These are phyloP conservation scores for Blastobotrys terrestris DNA, from an alignment of 805 yeast genomes.

Conservation along the genomic window DNA sequence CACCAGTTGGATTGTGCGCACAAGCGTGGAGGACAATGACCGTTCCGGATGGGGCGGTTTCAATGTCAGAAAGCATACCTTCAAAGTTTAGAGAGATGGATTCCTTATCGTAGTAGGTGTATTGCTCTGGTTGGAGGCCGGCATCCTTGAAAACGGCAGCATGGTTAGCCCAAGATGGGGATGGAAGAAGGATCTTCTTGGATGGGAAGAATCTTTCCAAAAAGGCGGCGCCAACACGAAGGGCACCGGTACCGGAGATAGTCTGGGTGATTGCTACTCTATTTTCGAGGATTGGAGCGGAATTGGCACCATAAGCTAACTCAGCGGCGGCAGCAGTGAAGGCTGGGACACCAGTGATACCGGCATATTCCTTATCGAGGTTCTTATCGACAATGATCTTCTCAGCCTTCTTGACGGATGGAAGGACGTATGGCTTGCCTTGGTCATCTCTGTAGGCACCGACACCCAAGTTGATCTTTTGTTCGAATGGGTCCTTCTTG, in stretches of 20 bases:
- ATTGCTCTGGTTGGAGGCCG: conserved; percentile 55
- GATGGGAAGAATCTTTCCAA: conserved; percentile 53
- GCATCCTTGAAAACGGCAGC: conserved; percentile 68
- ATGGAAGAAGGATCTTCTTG: conserved; percentile 60
- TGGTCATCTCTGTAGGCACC: conserved; percentile 90
- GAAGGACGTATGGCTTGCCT: conserved; percentile 87
- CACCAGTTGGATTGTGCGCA: conserved; percentile 96
- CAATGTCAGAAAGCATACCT: conserved; percentile 55
- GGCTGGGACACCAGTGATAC: conserved; percentile 70
- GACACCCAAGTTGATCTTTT: conserved; percentile 58
- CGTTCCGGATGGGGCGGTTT: conserved; percentile 49
- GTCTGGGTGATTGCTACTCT: conserved; percentile 83
- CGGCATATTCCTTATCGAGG: conserved; percentile 77
- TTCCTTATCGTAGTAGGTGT: conserved; percentile 62
- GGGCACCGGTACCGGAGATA: conserved; percentile 91
- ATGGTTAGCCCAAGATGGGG: conserved; percentile 96
- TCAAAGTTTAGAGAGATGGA: conserved; percentile 61
- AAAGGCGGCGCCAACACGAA: conserved; percentile 79
- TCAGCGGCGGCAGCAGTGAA: conserved; percentile 63
- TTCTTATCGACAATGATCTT: conserved; percentile 40
- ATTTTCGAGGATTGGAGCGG: conserved; percentile 48
- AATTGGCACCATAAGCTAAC: conserved; percentile 66
- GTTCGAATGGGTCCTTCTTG: conserved; percentile 49
- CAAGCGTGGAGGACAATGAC: conserved; percentile 84
- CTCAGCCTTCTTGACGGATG: conserved; percentile 67